Evolutionary conservation across 805 yeast genomes (phyloP).

Genomic region (Lipomyces mesembrius): DNA sequence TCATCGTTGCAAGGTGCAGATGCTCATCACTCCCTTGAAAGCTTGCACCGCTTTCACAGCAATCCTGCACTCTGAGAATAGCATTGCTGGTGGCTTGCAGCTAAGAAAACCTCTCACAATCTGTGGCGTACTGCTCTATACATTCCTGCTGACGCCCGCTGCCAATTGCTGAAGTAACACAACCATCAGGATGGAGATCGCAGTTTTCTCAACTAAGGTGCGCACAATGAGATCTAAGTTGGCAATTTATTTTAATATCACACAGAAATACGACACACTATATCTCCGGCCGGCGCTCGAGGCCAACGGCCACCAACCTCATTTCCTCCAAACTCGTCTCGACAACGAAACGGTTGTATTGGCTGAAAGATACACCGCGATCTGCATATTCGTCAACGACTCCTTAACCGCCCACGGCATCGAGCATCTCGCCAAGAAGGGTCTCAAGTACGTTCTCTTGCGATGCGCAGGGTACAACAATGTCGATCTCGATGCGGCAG

Average conservation of each 20-base stretch:
- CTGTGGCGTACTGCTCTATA: background rate
- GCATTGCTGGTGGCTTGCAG: background rate
- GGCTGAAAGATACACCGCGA: conserved; percentile 38
- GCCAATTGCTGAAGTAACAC: background rate
- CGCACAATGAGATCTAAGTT: background rate
- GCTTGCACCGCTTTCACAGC: too few relatives aligned
- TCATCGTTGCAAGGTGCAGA: too few relatives aligned
- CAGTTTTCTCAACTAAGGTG: conserved; percentile 40
- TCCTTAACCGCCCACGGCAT: conserved; percentile 26
- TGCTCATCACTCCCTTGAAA: too few relatives aligned
- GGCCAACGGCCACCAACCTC: conserved; percentile 17
- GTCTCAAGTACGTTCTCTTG: conserved; percentile 37
- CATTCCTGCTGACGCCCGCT: too few relatives aligned
- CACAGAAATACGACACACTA: conserved; percentile 34
- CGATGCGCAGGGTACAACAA: conserved; percentile 42
- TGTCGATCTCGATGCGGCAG: conserved; percentile 40
- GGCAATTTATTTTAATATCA: background rate
- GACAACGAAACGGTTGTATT: conserved; percentile 36
- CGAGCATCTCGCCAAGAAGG: conserved; percentile 32
- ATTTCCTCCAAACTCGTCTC: conserved; percentile 31
- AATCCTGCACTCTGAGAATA: too few relatives aligned
- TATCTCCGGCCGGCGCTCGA: conserved; percentile 36
- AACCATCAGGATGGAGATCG: conserved; percentile 22
- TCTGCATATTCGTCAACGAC: conserved; percentile 41
- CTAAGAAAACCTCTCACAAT: background rate